Evolutionary conservation across 495 filamentous ascomycete species (phyloP).

Genomic region (Trichoderma gamsii): DNA sequence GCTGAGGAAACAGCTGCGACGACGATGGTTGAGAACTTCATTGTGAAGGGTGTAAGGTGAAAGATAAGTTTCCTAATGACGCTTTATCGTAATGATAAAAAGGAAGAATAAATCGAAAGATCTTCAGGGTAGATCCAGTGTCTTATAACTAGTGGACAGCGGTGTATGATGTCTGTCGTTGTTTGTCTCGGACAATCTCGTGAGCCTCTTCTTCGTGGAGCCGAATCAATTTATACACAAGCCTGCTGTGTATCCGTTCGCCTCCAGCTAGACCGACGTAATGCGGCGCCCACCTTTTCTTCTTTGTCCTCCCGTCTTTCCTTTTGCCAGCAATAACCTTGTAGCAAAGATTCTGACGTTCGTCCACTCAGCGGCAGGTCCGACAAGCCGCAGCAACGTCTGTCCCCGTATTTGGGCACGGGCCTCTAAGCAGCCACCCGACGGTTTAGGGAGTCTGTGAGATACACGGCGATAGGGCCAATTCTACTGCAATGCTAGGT

Average conservation of each 20-base stretch:
- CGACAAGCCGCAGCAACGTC: too few species aligned
- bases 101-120: neutral
- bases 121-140: neutral
- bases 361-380: neutral
- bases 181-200: neutral
- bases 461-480: too few species aligned
- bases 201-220: neutral
- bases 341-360: slow-evolving; percentile 8
- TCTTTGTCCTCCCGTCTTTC: neutral
- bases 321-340: neutral
- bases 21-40: slow-evolving; percentile 15
- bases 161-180: neutral
- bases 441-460: neutral
- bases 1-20: slow-evolving; percentile 2
- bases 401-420: neutral
- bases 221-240: neutral
- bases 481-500: too few species aligned
- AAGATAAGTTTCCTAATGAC: neutral
- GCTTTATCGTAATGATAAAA: neutral
- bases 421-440: neutral
- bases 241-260: neutral
- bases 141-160: neutral
- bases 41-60: neutral
- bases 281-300: neutral
- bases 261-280: neutral